These are phyloP conservation scores for Acmispon strigosus DNA, from an alignment of 306 rosid species.

Conservation along the genomic window DNA sequence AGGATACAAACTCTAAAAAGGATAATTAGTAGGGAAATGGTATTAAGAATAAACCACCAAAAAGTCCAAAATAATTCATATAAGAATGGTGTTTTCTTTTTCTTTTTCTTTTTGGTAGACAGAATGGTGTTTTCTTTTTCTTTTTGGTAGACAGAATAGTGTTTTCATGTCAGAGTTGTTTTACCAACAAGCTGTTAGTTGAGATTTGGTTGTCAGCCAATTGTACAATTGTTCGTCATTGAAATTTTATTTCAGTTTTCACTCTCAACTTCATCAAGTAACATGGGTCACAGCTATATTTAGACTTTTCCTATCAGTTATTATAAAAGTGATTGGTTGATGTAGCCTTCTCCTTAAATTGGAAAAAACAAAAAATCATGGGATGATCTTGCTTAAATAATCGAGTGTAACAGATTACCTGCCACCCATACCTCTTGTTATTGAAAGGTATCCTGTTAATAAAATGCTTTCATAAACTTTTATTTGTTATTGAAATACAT, in stretches of 20 bases:
- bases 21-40: no score
- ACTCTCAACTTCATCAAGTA: not conserved
- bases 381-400: not conserved
- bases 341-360: not conserved
- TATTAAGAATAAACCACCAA: no score
- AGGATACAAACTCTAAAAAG: not conserved
- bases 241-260: not conserved
- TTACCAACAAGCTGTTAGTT: not conserved
- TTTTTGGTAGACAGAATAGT: not conserved
- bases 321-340: not conserved
- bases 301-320: not conserved
- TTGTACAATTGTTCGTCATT: not conserved
- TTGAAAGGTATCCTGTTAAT: not conserved
- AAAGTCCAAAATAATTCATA: no score
- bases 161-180: not conserved
- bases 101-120: no score
- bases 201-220: conserved; percentile 4
- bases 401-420: not conserved
- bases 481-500: no score
- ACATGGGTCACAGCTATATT: not conserved
- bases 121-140: no score
- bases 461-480: no score
- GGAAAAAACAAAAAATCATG: not conserved
- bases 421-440: not conserved
- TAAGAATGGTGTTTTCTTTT: no score